phyloP scores from a whole-genome alignment of 148 eudicot species.

The Rhododendron ovatum region DNA sequence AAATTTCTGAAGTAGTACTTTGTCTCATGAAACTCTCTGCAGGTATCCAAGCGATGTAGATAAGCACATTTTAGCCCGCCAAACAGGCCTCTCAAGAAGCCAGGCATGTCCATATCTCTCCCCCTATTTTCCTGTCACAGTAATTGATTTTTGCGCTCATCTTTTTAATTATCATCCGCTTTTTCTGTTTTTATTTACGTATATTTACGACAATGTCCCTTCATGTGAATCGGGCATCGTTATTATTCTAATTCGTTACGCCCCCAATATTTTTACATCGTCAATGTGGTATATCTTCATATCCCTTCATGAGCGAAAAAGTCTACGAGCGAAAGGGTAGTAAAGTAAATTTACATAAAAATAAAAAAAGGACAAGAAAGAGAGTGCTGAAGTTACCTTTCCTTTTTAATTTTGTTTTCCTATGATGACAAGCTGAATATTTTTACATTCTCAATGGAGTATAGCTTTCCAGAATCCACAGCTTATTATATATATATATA shows the following conservation, averaged over 20 bases:
- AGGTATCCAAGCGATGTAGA: constrained; percentile 99
- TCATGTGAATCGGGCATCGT: background rate
- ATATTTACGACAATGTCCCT: background rate
- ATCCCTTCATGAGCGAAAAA: background rate
- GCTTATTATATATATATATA: background rate
- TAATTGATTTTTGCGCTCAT: background rate
- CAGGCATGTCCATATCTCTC: constrained; percentile 53
- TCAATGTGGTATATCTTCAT: no score
- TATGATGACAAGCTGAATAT: background rate
- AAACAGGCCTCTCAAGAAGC: constrained; percentile 93
- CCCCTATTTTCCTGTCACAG: background rate
- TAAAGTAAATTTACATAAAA: background rate
- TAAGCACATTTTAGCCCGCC: constrained; percentile 93
- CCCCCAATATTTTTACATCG: background rate
- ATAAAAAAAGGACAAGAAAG: background rate
- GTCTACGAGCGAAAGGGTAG: background rate
- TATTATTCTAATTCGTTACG: background rate
- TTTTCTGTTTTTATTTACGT: background rate
- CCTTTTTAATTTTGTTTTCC: background rate
- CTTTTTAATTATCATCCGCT: background rate
- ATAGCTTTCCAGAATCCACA: constrained; percentile 1
- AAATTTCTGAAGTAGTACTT: background rate
- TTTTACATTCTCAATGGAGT: constrained; percentile 11
- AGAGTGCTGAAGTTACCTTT: background rate
- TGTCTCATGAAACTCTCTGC: constrained; percentile 24